These are phyloP conservation scores for Magnolia officinalis DNA, from an alignment of 164 flowering plant genomes.

Conservation along the genomic window DNA sequence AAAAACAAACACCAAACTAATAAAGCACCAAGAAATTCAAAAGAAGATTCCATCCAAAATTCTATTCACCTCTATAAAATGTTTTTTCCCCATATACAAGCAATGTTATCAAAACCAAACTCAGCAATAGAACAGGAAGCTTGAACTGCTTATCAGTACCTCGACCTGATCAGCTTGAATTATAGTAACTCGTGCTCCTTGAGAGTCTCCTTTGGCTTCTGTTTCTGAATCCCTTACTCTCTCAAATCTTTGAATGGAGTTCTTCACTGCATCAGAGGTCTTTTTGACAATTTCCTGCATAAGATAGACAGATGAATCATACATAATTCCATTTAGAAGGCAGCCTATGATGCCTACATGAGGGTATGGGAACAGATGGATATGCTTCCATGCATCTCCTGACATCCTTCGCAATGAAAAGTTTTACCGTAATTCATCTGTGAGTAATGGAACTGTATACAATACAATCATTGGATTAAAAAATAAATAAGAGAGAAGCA, in stretches of 20 bases:
- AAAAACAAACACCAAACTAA: background rate
- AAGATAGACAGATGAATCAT: background rate
- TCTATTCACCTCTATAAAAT: background rate
- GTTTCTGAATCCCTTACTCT: constrained; percentile 6
- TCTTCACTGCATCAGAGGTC: constrained; percentile 42
- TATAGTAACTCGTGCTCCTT: constrained; percentile 14
- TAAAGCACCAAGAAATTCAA: background rate
- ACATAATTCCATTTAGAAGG: background rate
- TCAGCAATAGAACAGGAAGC: constrained; percentile 3
- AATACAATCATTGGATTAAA: background rate
- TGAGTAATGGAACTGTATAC: background rate
- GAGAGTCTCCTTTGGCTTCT: constrained; percentile 20
- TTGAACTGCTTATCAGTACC: constrained; percentile 27
- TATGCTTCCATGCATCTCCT: background rate
- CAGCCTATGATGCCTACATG: background rate
- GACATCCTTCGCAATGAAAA: background rate
- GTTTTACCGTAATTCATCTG: background rate
- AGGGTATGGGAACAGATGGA: background rate
- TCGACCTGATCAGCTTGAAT: constrained; percentile 28
- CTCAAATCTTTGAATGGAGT: constrained; percentile 29
- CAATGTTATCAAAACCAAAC: background rate
- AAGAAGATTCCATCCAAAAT: background rate
- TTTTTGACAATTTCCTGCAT: constrained; percentile 56
- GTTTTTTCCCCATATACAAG: background rate
- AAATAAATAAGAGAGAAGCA: background rate